phyloP scores from a whole-genome alignment of 257 asterid genomes.

The Solanum megistacrolobum region DNA sequence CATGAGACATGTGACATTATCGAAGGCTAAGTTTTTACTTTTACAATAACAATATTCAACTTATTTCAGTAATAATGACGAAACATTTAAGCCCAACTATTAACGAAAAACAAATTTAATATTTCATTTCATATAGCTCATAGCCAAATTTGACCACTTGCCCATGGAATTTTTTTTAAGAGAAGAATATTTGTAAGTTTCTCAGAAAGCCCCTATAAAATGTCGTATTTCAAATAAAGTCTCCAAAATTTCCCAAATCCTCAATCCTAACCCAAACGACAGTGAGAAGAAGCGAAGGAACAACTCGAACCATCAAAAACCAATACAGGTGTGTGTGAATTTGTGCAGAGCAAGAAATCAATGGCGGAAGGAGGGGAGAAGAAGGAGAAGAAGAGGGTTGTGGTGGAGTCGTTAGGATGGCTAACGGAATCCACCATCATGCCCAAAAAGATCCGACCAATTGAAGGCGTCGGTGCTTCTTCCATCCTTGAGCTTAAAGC shows the following conservation, averaged over 20 bases:
- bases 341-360: background rate
- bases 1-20: too few species aligned
- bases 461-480: slow-evolving; percentile 91
- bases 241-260: background rate
- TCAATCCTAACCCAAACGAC: background rate
- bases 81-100: too few species aligned
- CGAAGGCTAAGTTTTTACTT: background rate
- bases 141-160: too few species aligned
- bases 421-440: slow-evolving; percentile 88
- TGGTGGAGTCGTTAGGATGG: slow-evolving; percentile 93
- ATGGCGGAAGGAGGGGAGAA: slow-evolving; percentile 35
- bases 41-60: too few species aligned
- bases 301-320: background rate
- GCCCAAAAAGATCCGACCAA: slow-evolving; percentile 87
- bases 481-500: slow-evolving; percentile 93
- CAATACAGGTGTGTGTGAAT: background rate
- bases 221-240: background rate
- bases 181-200: background rate
- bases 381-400: slow-evolving; percentile 44
- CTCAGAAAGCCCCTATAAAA: background rate
- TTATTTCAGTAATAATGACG: too few species aligned
- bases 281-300: background rate
- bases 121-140: too few species aligned
- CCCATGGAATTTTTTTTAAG: too few species aligned
- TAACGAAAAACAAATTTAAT: too few species aligned